Base-by-base conservation (phyloP, 164 flowering plant genomes). In the Protea cynaroides region DNA sequence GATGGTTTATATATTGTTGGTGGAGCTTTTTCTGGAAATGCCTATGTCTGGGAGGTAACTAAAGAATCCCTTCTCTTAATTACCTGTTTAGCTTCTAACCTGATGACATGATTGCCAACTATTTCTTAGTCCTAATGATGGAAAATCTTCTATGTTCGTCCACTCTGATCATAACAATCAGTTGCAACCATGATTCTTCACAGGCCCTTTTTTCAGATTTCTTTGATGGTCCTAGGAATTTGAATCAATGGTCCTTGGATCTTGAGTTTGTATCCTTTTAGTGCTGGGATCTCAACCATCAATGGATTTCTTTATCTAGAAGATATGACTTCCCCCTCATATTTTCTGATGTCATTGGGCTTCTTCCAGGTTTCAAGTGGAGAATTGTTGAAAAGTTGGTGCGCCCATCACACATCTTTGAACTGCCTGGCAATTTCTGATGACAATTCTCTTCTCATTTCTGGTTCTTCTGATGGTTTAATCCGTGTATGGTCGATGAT, bases 1-100 rank as follows among this genome's bases (percentile, higher is more conserved):
- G 80, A 84, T 68, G 85, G 83, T 52, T 36, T 74, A 25, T 82
- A 74, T 78, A 72, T 82, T 61, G 81, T 75, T 55, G 89, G 83
- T 55, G 89, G 86, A 50, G 76, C 86, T 63, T 66, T 74, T 56
- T 81, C 84, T 8, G 89, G 89, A 70, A 84, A 79, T 72, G 78
- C 63, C 59, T 80, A 78, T 65, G 62, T 80, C 51, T 84, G 89
- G 89, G 83, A 82, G 83, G 89, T 84, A 53, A 69, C 61, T 56
- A 47, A 54, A 18, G 1, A 6, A 8, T 54, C 43, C 53, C 10
- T 0, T 61, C 34, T 40, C 14, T 43, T 19, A 18, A 23, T 23
- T 1, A 21, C 21, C 49, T 58, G 23, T 52, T 51, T 19, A 10
- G 23, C 14, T 50, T 19, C 19, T 24, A 25, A 25, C 18, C 25